Base-by-base conservation (phyloP, 495 filamentous ascomycete genomes). In the Daldinia decipiens region DNA sequence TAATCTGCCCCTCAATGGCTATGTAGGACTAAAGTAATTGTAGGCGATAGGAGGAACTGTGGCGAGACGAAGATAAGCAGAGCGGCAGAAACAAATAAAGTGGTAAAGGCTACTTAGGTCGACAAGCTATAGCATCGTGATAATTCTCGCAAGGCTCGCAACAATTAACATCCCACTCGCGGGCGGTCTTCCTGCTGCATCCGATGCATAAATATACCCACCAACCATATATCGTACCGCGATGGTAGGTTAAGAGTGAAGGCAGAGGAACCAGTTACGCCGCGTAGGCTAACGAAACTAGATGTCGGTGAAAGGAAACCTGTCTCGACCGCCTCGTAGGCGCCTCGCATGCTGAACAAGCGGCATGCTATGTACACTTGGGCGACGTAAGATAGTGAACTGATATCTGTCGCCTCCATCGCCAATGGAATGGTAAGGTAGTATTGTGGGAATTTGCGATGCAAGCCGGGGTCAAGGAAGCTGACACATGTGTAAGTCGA, bases 301-400 rank as follows among this genome's bases (percentile, higher is more conserved):
- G 26, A 17, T 60, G 50, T 65, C 57, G 68, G 68, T 66, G 52
- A 66, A 40, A 54, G 56, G 56, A 60, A 53, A 31, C 11, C 19
- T 52, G 31, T 12, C 39, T 65, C 51, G 56, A 58, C 56, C 29
- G 39, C 52, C 34, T 61, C 19, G 21, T 31, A 62, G 19, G 13
- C 45, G 55, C 58, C 52, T 58, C 58, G 31, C 26, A 59, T 39
- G 40, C 51, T 59, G 19, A 24, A 13, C 34, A 24, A 26, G 31
- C 34, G 54, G 34, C 34, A 57, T 57, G 38, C 51, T 31, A 56
- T 31, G 43, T 51, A 56, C 29, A 5, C 56, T n/a, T 52, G 47
- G 62, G 52, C 51, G 58, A 66, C 58, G 52, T 71, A 66, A 71
- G 68, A 71, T 71, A 53, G 62, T 39, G 57, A 71, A 71, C 68